Evolutionary conservation across 345 rosid species (phyloP).

Genomic region (Hypericum perforatum): DNA sequence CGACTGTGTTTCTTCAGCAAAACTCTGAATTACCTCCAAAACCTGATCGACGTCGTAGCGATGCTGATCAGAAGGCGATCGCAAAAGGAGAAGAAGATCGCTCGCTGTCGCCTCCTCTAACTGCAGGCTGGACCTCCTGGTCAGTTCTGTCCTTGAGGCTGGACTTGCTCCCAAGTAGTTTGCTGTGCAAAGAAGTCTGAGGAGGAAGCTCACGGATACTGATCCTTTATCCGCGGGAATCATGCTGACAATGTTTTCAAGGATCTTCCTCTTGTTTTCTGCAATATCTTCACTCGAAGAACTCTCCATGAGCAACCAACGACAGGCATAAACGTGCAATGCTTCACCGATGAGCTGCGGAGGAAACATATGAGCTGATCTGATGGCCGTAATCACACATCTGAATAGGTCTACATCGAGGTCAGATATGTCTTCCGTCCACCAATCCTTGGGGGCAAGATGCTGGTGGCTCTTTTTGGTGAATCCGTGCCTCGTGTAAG

Average conservation of each 20-base stretch:
- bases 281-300: slow-evolving; percentile 33
- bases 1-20: slow-evolving; percentile 33
- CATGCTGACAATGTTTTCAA: slow-evolving; percentile 68
- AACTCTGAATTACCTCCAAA: slow-evolving; percentile 52
- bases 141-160: slow-evolving; percentile 63
- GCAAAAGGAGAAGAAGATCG: slow-evolving; percentile 61
- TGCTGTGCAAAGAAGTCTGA: slow-evolving; percentile 72
- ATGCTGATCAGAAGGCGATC: slow-evolving; percentile 31
- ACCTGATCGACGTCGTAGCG: slow-evolving; percentile 63
- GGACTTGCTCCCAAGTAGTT: slow-evolving; percentile 58
- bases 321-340: slow-evolving; percentile 78
- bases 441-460: slow-evolving; percentile 89
- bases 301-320: slow-evolving; percentile 59
- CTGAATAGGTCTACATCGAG: slow-evolving; percentile 85
- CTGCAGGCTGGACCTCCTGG: slow-evolving; percentile 63
- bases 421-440: slow-evolving; percentile 93
- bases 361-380: slow-evolving; percentile 49
- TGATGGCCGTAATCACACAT: slow-evolving; percentile 53
- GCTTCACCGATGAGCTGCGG: slow-evolving; percentile 94
- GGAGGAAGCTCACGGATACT: slow-evolving; percentile 67
- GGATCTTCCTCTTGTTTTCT: slow-evolving; percentile 42
- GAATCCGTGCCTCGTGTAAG: slow-evolving; percentile 77
- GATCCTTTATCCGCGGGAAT: slow-evolving; percentile 80
- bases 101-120: slow-evolving; percentile 59
- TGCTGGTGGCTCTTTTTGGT: slow-evolving; percentile 32